Base-by-base conservation (phyloP, 305 asterid genomes). In the Fraxinus xanthoxyloides region DNA sequence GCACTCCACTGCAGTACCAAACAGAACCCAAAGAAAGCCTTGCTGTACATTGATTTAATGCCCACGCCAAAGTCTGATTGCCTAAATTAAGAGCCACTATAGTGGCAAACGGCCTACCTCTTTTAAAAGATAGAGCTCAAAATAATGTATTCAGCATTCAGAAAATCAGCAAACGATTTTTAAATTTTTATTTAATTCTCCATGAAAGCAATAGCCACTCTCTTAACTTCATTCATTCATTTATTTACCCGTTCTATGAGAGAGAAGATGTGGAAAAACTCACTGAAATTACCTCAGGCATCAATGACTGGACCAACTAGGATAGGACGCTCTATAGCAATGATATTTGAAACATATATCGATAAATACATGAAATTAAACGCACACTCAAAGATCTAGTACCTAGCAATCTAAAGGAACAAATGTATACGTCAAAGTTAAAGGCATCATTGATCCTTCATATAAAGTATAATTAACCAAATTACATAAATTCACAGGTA, bases 381-480 rank as follows among this genome's bases (percentile, higher is more conserved):
- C 35, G 61, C 76, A 77, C 19, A 31, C 36, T 81, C n/a, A 54
- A 69, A 30, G 48, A 26, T 19, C 82, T 59, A 78, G 32, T 9
- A 9, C 34, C 31, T 10, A 28, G n/a, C 7, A 65, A 31, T 65
- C 36, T 65, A 65, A 72, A 38, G 76, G 67, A 59, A 63, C 65
- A 24, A 35, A 51, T 72, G 78, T 28, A 80, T 31, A 80, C 26
- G 13, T 34, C 54, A 46, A 28, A 73, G 34, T 63, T 67, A 38
- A 77, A 83, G 35, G 32, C 36, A 24, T 35, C 28, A 31, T 40
- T 77, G 63, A 24, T 77, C 70, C 80, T 82, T 72, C 74, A 15
- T 31, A 69, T 65, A 72, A 73, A 75, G 67, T 35, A 78, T 7
- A 67, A 81, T 35, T 59, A 86, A 81, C 51, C 80, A 79, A 67